Conservation (phyloP, 2,329 filamentous ascomycete genomes). For the Rhinocladiella similis region DNA sequence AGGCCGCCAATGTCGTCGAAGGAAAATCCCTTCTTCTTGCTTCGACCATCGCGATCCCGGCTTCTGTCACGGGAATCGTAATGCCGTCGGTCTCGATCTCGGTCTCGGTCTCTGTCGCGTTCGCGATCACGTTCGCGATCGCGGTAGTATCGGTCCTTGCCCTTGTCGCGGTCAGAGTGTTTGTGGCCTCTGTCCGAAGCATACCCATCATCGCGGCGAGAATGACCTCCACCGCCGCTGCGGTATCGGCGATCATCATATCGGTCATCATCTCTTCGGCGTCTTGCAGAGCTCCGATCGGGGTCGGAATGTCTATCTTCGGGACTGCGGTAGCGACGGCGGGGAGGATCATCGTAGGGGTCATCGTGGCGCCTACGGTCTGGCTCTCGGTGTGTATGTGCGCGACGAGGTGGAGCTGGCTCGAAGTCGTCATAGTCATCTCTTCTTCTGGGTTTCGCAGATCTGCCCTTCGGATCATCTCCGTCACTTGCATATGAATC, state of each 20-base stretch:
- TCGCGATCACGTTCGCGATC: constrained; percentile 22
- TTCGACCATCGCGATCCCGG: constrained; percentile 11
- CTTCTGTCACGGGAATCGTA: constrained; percentile 17
- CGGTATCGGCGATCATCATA: constrained; percentile 20
- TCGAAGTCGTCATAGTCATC: constrained; percentile 20
- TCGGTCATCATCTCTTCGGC: constrained; percentile 19
- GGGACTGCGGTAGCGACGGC: constrained; percentile 18
- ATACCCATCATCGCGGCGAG: constrained; percentile 20
- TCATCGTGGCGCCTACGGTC: constrained; percentile 20
- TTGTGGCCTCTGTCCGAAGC: constrained; percentile 22
- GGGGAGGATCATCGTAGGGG: constrained; percentile 17
- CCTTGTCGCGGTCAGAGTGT: constrained; percentile 21
- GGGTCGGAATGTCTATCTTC: constrained; percentile 23
- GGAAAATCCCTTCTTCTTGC: constrained; percentile 25
- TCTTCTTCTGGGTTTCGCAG: constrained; percentile 7
- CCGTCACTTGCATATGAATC: constrained; percentile 7
- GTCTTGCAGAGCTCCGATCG: constrained; percentile 19
- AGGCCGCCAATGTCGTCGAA: constrained; percentile 25
- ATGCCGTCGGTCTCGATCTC: constrained; percentile 12
- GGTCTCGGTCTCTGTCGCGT: constrained; percentile 5
- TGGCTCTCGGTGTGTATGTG: constrained; percentile 17
- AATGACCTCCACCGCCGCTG: constrained; percentile 1
- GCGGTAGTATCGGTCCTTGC: constrained; percentile 14
- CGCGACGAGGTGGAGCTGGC: constrained; percentile 15
- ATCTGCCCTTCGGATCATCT: constrained; percentile 1